Base-by-base conservation (phyloP, 2,329 filamentous ascomycete species). In the Colletotrichum eleusines region DNA sequence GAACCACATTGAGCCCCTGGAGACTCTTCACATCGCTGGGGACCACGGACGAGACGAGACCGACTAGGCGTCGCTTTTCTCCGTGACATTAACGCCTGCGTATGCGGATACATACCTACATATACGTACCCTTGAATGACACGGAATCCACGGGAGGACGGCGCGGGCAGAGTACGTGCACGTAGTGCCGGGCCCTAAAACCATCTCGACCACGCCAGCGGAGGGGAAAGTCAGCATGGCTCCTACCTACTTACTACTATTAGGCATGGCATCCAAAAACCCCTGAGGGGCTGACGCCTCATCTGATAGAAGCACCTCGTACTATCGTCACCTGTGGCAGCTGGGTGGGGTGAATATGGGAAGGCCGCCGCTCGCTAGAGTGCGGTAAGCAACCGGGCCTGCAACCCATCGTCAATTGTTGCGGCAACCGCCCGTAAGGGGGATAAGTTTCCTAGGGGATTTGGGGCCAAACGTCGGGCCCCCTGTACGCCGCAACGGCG, bases 381-480 rank as follows among this genome's bases (percentile, higher is more conserved):
- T 54, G 51, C 51, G 31, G 51, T 54, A 54, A 23, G 31, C 51
- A 54, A 35, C 20, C 20, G 31, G n/a, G 51, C n/a, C 60, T 54
- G 33, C 18, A 54, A 54, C 42, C 40, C 33, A n/a, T 46, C 28
- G 44, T 62, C 31, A 61, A 68, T 68, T 28, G 64, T 68, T 68
- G 51, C 64, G 68, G 68, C 68, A 68, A 71, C 68, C 50, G 51
- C 57, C 63, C 63, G 68, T 63, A 63, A 71, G 64, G 31, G 68
- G 35, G 16, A 40, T n/a, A 54, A 59, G 44, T 50, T 48, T 63
- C 50, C 58, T n/a, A 58, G 53, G 64, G 51, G 51, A 58, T 23
- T 48, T 33, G 58, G 64, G 51, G 42, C 38, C 64, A 68, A 71
- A 58, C 31, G 58, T 59, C 35, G 40, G 38, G 26, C 51, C 64